A percentile compares a stretch with the other conserved stretches of the same genome.
phyloP scores from a whole-genome alignment of 345 rosid genomes.

The Cardamine resedifolia region DNA sequence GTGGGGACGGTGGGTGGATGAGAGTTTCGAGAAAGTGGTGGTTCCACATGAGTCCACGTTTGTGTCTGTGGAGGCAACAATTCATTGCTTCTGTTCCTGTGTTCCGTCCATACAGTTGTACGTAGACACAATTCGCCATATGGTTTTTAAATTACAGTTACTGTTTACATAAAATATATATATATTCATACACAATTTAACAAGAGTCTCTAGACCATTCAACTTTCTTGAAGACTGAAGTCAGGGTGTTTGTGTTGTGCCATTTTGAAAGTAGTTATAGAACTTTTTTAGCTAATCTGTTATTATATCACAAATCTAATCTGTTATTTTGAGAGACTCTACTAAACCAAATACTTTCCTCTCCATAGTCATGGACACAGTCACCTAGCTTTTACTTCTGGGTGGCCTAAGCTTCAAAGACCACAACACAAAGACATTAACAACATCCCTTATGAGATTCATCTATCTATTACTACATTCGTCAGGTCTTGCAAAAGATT shows the following conservation, averaged over 20 bases:
- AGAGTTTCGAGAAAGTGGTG: conserved; percentile 26
- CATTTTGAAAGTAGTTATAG: too few relatives aligned
- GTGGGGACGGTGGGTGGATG: conserved; percentile 21
- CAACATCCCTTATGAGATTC: conserved; percentile 69
- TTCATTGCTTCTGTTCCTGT: neutral
- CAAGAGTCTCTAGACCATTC: too few relatives aligned
- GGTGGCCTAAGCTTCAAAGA: conserved; percentile 49
- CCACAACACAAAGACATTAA: conserved; percentile 49
- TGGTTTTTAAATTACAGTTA: too few relatives aligned
- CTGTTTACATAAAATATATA: too few relatives aligned
- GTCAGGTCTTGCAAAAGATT: neutral
- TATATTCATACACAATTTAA: too few relatives aligned
- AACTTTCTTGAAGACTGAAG: too few relatives aligned
- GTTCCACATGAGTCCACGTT: conserved; percentile 32
- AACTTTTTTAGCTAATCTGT: too few relatives aligned
- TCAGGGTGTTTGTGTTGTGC: too few relatives aligned
- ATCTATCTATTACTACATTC: conserved; percentile 25
- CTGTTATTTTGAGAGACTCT: too few relatives aligned
- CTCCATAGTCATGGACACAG: conserved; percentile 50
- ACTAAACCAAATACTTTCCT: too few relatives aligned
- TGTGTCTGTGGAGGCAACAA: neutral
- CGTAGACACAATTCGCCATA: too few relatives aligned
- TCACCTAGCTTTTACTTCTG: conserved; percentile 41
- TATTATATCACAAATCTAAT: too few relatives aligned
- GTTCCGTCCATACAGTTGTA: neutral